These are phyloP conservation scores for Actinomortierella ambigua DNA, from an alignment of 371 early-diverging fungal genomes.

Conservation along the genomic window DNA sequence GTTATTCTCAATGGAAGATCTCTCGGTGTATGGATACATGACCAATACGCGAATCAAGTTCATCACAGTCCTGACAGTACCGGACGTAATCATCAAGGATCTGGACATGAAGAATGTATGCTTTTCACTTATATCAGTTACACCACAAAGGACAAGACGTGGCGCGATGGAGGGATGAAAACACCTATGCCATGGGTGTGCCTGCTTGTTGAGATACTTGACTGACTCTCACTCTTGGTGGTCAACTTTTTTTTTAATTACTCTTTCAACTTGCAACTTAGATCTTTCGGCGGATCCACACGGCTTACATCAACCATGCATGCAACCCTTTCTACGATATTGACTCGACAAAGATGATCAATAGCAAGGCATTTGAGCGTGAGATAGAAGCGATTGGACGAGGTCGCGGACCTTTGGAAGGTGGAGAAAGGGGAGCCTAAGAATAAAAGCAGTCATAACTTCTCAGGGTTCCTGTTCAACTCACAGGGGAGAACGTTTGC, in stretches of 20 bases:
- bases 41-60: slow-evolving; percentile 87
- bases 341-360: slow-evolving; percentile 61
- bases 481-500: no score
- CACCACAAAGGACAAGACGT: neutral
- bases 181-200: neutral
- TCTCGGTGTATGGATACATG: slow-evolving; percentile 88
- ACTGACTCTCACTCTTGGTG: neutral
- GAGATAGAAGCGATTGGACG: slow-evolving; percentile 65
- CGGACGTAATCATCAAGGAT: slow-evolving; percentile 79
- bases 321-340: slow-evolving; percentile 85
- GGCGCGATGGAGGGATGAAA: no score
- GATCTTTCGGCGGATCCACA: slow-evolving; percentile 82
- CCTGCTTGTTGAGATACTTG: neutral
- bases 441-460: no score
- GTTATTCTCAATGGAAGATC: slow-evolving; percentile 85
- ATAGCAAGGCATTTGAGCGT: slow-evolving; percentile 58
- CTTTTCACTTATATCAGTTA: neutral
- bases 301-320: slow-evolving; percentile 75
- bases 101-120: slow-evolving; percentile 79
- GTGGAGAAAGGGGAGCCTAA: slow-evolving; percentile 5
- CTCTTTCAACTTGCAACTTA: slow-evolving; percentile 23
- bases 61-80: slow-evolving; percentile 75
- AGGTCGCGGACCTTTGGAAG: slow-evolving; percentile 34
- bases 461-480: no score
- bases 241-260: slow-evolving; percentile 1